These are phyloP conservation scores for Chiua sp. DNA, from an alignment of 1,284 basidiomycete genomes.

Conservation along the genomic window DNA sequence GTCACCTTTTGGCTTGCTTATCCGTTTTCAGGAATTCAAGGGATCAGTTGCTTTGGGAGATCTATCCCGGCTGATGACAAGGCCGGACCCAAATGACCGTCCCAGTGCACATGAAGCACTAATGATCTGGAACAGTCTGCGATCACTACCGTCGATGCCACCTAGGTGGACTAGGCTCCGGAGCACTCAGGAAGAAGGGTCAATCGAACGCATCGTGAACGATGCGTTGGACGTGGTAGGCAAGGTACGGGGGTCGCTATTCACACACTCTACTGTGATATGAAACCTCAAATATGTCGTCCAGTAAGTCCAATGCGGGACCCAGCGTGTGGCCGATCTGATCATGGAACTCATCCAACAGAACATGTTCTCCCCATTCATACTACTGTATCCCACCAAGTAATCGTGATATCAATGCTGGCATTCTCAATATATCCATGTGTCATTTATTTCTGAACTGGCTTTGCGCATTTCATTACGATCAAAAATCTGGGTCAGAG, in stretches of 20 bases:
- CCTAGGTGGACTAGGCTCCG: slow-evolving; percentile 17
- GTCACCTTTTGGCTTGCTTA: slow-evolving; percentile 13
- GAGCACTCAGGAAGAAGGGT: slow-evolving; percentile 12
- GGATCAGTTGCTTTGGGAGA: slow-evolving; percentile 3
- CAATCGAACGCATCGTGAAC: slow-evolving; percentile 15
- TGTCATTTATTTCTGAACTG: too few species aligned
- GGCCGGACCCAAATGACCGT: slow-evolving; percentile 15
- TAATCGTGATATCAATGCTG: too few species aligned
- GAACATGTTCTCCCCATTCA: too few species aligned
- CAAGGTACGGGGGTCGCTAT: slow-evolving; percentile 14
- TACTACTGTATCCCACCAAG: too few species aligned
- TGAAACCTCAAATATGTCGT: too few species aligned
- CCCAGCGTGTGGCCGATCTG: too few species aligned
- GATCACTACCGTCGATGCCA: background rate
- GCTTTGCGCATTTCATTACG: too few species aligned
- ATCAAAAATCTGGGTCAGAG: too few species aligned
- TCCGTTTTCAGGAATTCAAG: slow-evolving; percentile 13
- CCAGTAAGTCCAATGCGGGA: too few species aligned
- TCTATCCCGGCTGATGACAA: slow-evolving; percentile 17
- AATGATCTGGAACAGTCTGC: slow-evolving; percentile 15
- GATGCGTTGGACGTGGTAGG: slow-evolving; percentile 13
- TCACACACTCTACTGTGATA: too few species aligned
- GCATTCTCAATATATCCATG: too few species aligned
- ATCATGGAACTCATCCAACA: too few species aligned
- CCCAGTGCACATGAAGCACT: slow-evolving; percentile 2